Base-by-base conservation (phyloP, 805 yeast species). In the Yamadazyma phyllophila region DNA sequence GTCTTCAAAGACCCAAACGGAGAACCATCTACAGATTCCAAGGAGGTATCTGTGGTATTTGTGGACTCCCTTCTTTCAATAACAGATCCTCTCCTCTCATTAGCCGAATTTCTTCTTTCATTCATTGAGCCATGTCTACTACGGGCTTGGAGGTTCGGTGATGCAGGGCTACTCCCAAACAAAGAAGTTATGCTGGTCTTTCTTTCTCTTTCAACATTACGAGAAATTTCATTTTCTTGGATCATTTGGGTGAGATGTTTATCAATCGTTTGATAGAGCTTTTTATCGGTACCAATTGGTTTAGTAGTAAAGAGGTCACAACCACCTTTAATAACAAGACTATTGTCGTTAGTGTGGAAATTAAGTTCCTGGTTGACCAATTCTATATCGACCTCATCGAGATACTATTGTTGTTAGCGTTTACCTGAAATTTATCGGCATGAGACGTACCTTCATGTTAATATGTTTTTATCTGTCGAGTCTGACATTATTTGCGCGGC, bases 241-340 rank as follows among this genome's bases (percentile, higher is more conserved):
- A 74, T 57, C 17, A 71, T 66, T 44, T 72, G 77, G 49, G 84
- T 86, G 47, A 88, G 74, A 58, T 88, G 92, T 54, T 84, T 81
- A 61, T 90, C 97, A 36, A 94, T 82, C 0, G 91, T 82, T 63
- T 89, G 88, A 71, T 87, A 89, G 26, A 92, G 76, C 65, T 91
- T 91, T 55, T 90, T 78, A 65, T 94, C 99, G 1, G 92, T 77
- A 1, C 94, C 88, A 17, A 91, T 88, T 1, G 97, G 90, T 59
- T 92, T 94, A 1, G 99, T 94, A 1, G 98, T 88, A 60, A 89
- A 94, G 40, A 94, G 76, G 60, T 94, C 99, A 61, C 96, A 84
- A 20, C 96, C 90, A 10, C 97, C 98, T 45, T 80, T 78, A 33
- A 94, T 81, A 39, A 71, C 67, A 20, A 71, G 60, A 45, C 67